Conservation (phyloP, 164 flowering plant genomes). For the Cinnamomum micranthum region DNA sequence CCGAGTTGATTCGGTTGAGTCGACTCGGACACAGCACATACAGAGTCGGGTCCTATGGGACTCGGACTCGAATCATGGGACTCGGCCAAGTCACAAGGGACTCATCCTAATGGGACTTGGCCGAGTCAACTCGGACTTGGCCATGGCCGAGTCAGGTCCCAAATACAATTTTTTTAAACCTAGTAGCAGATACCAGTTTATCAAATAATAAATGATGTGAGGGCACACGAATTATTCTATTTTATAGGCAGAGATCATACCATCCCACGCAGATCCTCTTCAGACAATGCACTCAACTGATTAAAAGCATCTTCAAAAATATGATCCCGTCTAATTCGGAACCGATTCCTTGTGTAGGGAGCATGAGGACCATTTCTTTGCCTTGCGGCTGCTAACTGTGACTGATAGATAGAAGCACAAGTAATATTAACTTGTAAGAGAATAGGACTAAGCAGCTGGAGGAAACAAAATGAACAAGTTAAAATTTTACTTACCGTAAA, state of each 20-base stretch:
- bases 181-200: background rate
- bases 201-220: background rate
- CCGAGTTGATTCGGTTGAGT: no score
- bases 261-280: constrained; percentile 81
- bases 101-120: no score
- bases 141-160: no score
- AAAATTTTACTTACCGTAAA: constrained; percentile 59
- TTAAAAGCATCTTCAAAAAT: constrained; percentile 92
- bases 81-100: no score
- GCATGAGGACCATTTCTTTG: constrained; percentile 54
- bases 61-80: no score
- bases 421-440: background rate
- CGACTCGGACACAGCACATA: no score
- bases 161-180: no score
- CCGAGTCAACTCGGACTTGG: no score
- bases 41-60: no score
- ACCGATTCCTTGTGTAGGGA: constrained; percentile 58
- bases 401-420: constrained; percentile 39
- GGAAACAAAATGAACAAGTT: background rate
- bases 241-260: constrained; percentile 28
- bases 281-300: constrained; percentile 76
- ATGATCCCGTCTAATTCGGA: constrained; percentile 82
- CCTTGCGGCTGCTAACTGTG: constrained; percentile 67
- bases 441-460: background rate
- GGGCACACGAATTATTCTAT: background rate